Conservation (phyloP, 768 basidiomycete species). For the Solioccasus polychromus region DNA sequence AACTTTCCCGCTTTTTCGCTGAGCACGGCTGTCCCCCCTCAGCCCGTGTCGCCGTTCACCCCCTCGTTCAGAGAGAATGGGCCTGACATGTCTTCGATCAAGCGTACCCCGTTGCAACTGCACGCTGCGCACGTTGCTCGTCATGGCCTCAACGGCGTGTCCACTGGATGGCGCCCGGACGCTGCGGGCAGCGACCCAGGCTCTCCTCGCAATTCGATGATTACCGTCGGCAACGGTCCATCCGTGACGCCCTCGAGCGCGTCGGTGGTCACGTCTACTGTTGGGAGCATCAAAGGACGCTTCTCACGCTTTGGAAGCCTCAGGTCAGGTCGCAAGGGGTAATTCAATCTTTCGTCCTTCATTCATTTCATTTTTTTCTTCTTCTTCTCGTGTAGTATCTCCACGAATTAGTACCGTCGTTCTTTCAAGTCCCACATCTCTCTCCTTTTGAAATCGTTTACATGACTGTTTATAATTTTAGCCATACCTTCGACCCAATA, state of each 20-base stretch:
- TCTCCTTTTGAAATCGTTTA: constrained; percentile 11
- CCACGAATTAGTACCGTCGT: no score
- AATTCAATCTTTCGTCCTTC: background rate
- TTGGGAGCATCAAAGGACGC: constrained; percentile 68
- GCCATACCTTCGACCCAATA: constrained; percentile 20
- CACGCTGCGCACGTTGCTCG: constrained; percentile 79
- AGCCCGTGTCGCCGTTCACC: constrained; percentile 39
- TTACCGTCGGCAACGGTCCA: constrained; percentile 60
- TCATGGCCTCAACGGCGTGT: constrained; percentile 79
- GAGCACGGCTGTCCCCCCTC: constrained; percentile 44
- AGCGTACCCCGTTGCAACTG: constrained; percentile 74
- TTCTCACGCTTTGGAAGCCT: constrained; percentile 77
- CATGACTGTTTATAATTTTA: constrained; percentile 1
- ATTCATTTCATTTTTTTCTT: background rate
- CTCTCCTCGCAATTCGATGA: constrained; percentile 73
- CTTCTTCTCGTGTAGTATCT: background rate
- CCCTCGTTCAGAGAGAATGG: constrained; percentile 24
- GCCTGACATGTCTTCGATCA: constrained; percentile 29
- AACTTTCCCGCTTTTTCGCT: constrained; percentile 48
- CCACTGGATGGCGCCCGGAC: constrained; percentile 69
- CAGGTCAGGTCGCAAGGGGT: constrained; percentile 45
- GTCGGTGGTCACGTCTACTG: constrained; percentile 61
- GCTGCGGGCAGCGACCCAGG: constrained; percentile 38
- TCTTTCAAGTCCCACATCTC: no score
- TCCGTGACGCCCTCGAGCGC: constrained; percentile 43